These are phyloP conservation scores for Acacia pycnantha DNA, from an alignment of 331 rosid genomes.

Conservation along the genomic window DNA sequence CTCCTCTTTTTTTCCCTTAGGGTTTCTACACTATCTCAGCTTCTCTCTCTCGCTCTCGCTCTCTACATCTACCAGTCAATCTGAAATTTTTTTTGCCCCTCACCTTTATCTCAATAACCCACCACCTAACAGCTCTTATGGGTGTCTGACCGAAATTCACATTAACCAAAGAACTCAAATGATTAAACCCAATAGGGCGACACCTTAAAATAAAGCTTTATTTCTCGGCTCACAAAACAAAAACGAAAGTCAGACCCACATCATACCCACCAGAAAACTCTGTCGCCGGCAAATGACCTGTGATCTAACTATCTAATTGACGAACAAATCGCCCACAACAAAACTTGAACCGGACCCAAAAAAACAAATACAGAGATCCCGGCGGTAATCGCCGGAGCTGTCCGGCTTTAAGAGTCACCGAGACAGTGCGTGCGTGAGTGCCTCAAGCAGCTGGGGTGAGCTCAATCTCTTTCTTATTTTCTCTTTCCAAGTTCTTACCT, in stretches of 20 bases:
- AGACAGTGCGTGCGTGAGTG: not conserved
- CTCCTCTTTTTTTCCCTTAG: constrained; percentile 26
- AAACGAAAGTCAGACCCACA: constrained; percentile 8
- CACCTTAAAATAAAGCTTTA: constrained; percentile 12
- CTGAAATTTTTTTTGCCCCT: constrained; percentile 9
- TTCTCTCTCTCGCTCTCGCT: constrained; percentile 12
- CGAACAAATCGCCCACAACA: not conserved
- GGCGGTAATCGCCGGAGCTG: not conserved
- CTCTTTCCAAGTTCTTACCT: constrained; percentile 12
- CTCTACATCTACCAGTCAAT: constrained; percentile 69
- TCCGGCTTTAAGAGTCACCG: not conserved
- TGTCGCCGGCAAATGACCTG: constrained; percentile 21
- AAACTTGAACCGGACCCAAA: not conserved
- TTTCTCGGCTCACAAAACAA: constrained; percentile 21
- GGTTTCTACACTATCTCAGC: constrained; percentile 35
- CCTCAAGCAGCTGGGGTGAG: not conserved
- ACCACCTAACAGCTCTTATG: constrained; percentile 70
- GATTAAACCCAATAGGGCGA: constrained; percentile 50
- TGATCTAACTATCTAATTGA: constrained; percentile 30
- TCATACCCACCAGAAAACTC: constrained; percentile 7
- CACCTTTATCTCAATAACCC: constrained; percentile 24
- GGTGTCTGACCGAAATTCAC: constrained; percentile 68
- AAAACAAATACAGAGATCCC: not conserved
- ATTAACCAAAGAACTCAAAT: constrained; percentile 59
- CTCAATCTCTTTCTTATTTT: constrained; percentile 7